Percentiles rank a stretch among this genome's conserved stretches.
phyloP scores from a whole-genome alignment of 225 moss, liverwort and hornwort genomes.

The Pseudisothecium myosuroides region DNA sequence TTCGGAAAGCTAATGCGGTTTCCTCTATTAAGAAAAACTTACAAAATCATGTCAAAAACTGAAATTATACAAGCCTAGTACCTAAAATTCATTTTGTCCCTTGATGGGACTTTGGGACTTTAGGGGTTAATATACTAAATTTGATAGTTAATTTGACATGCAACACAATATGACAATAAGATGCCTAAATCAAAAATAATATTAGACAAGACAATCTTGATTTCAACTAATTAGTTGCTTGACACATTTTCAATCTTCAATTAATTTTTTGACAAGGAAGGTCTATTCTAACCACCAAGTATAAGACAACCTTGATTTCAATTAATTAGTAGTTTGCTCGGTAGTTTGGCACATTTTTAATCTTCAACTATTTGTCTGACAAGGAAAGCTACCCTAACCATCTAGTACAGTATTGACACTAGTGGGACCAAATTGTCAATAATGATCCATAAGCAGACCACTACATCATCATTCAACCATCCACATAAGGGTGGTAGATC shows the following conservation, averaged over 20 bases:
- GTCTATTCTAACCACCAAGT: neutral
- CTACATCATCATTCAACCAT: neutral
- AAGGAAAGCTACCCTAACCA: neutral
- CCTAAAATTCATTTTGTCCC: neutral
- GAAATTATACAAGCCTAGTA: neutral
- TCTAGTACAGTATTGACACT: too few relatives aligned
- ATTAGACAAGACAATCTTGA: neutral
- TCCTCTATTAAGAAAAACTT: neutral
- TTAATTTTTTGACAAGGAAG: neutral
- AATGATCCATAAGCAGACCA: neutral
- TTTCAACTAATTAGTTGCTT: neutral
- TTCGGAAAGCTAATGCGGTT: accelerated
- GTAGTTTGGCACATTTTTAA: too few relatives aligned
- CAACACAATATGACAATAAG: neutral
- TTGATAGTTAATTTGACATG: neutral
- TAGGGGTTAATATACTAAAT: neutral
- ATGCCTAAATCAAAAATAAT: neutral
- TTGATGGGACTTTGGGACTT: accelerated
- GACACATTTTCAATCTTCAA: neutral
- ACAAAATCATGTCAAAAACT: neutral
- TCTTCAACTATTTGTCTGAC: neutral
- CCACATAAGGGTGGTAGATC: too few relatives aligned
- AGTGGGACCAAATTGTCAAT: neutral
- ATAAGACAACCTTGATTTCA: neutral
- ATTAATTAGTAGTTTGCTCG: neutral